Conservation (phyloP, 139 green algal species). For the Pleodorina starrii region DNA sequence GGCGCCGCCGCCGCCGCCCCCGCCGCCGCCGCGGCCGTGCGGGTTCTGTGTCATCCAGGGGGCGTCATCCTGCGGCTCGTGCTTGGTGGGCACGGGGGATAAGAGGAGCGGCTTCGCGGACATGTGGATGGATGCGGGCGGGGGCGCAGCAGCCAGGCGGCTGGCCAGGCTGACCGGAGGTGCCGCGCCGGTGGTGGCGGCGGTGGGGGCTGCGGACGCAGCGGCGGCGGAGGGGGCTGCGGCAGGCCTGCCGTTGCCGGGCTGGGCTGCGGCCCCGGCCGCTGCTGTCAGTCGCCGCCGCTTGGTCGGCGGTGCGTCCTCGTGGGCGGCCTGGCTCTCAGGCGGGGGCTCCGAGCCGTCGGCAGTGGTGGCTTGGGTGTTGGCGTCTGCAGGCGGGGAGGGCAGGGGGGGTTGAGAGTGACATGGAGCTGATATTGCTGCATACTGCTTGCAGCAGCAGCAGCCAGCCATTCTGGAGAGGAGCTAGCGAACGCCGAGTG, state of each 20-base stretch:
- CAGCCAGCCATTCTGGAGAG: too few relatives aligned
- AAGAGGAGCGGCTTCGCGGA: not conserved
- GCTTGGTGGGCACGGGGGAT: not conserved
- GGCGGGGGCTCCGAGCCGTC: not conserved
- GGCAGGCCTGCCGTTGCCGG: not conserved
- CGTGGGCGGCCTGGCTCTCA: not conserved
- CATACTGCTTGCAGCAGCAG: too few relatives aligned
- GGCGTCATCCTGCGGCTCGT: not conserved
- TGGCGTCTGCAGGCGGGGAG: not conserved
- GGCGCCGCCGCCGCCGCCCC: not conserved
- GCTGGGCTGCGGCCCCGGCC: not conserved
- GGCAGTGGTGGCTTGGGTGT: not conserved
- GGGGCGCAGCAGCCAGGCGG: not conserved
- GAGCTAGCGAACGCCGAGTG: too few relatives aligned
- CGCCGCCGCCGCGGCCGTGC: not conserved
- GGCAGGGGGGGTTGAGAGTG: not conserved
- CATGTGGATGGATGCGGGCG: not conserved
- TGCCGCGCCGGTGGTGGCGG: not conserved
- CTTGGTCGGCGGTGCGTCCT: slow-evolving; percentile 19
- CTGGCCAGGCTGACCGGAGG: not conserved
- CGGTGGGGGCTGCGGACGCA: not conserved
- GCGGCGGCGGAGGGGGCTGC: too few relatives aligned
- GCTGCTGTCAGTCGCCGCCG: not conserved
- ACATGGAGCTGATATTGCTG: too few relatives aligned
- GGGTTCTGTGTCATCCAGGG: slow-evolving; percentile 28